Evolutionary conservation across 2,329 filamentous ascomycete genomes (phyloP).

Genomic region (Pochonia chlamydosporia): DNA sequence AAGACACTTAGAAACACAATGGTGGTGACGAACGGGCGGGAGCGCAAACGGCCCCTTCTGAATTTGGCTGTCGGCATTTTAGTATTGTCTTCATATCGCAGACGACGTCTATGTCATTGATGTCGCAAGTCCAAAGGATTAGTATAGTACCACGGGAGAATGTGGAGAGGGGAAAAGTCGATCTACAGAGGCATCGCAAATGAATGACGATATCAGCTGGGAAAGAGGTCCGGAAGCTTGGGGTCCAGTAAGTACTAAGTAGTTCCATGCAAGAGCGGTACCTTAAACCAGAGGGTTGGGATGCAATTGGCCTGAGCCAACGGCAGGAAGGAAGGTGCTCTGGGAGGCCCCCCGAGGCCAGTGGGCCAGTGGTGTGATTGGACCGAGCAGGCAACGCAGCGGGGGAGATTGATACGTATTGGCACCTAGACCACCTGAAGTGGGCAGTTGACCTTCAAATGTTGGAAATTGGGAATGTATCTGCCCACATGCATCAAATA

Average conservation of each 20-base stretch:
- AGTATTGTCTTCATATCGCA: conserved; percentile 12
- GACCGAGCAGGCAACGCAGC: no score
- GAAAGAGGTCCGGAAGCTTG: neutral
- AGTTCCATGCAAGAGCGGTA: neutral
- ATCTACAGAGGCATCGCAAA: neutral
- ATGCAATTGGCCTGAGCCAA: conserved; percentile 4
- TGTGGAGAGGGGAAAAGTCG: neutral
- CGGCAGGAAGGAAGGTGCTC: neutral
- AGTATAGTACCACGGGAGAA: neutral
- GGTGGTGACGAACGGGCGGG: conserved; percentile 44
- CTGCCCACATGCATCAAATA: no score
- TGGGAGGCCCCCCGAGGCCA: neutral
- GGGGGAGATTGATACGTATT: no score
- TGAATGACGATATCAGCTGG: neutral
- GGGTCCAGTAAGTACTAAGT: no score
- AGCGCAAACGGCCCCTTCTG: conserved; percentile 32
- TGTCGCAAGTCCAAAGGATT: neutral
- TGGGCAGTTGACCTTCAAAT: no score
- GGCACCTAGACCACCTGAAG: no score
- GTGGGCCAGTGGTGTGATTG: conserved; percentile 1
- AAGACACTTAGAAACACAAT: conserved; percentile 41
- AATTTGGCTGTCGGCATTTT: conserved; percentile 11
- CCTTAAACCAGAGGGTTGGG: neutral
- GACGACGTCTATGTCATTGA: neutral
- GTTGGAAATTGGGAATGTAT: no score